These are phyloP conservation scores for Typha latifolia DNA, from an alignment of 176 grass and related monocot genomes.

Conservation along the genomic window DNA sequence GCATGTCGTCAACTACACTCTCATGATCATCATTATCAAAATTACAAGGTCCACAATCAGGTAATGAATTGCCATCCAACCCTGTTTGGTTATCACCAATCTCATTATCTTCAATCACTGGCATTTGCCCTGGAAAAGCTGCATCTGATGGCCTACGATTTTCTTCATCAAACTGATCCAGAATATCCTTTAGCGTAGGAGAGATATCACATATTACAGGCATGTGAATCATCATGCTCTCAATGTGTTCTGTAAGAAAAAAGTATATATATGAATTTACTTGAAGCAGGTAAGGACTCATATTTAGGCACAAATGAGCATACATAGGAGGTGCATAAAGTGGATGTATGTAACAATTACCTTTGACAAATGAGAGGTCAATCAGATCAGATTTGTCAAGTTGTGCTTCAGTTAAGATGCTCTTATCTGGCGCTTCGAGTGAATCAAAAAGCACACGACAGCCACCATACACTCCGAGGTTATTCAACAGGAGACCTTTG, in stretches of 20 bases:
- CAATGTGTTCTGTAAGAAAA: constrained; percentile 55
- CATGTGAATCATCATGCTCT: constrained; percentile 68
- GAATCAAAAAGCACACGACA: constrained; percentile 92
- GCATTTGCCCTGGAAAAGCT: constrained; percentile 34
- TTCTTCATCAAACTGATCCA: constrained; percentile 86
- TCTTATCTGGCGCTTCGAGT: constrained; percentile 70
- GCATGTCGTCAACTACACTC: constrained; percentile 39
- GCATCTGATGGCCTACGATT: constrained; percentile 50
- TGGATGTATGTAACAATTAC: constrained; percentile 25
- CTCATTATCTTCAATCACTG: constrained; percentile 33
- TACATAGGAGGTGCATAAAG: neutral
- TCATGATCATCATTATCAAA: constrained; percentile 60
- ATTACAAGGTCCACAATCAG: constrained; percentile 47
- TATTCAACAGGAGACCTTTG: constrained; percentile 85
- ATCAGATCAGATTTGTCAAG: constrained; percentile 35
- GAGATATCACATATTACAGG: constrained; percentile 63
- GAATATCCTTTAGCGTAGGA: constrained; percentile 69
- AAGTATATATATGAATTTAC: neutral
- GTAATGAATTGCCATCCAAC: constrained; percentile 6
- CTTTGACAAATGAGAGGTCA: constrained; percentile 84
- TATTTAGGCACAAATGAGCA: neutral
- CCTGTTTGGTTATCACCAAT: constrained; percentile 17
- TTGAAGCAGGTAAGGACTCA: neutral
- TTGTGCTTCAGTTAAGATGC: constrained; percentile 37
- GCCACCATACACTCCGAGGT: constrained; percentile 79